These are phyloP conservation scores for Silene conica DNA, from an alignment of 148 eudicot species.

Conservation along the genomic window DNA sequence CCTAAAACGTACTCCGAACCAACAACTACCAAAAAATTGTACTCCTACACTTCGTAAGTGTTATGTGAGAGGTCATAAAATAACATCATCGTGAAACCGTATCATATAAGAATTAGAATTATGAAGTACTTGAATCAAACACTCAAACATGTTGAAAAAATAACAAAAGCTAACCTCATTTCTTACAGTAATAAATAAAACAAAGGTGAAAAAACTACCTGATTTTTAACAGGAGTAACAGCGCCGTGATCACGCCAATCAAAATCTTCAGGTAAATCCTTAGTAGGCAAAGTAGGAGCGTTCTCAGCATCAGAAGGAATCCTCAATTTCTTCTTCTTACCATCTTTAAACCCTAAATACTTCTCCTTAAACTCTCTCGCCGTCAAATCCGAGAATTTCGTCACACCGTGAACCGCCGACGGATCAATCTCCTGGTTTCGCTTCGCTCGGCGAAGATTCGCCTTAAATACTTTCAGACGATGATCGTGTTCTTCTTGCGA, in stretches of 20 bases:
- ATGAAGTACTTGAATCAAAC: too few species aligned
- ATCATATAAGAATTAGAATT: not conserved
- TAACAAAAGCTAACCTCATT: not conserved
- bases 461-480: slow-evolving; percentile 56
- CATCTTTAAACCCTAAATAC: slow-evolving; percentile 45
- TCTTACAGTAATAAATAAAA: not conserved
- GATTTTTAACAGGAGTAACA: slow-evolving; percentile 69
- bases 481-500: slow-evolving; percentile 62
- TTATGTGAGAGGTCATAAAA: too few species aligned
- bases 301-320: slow-evolving; percentile 59
- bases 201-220: slow-evolving; percentile 30
- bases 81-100: too few species aligned
- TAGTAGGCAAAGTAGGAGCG: slow-evolving; percentile 74
- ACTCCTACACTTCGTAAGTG: too few species aligned
- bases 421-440: slow-evolving; percentile 78
- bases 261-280: slow-evolving; percentile 54
- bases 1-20: too few species aligned
- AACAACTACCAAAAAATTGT: too few species aligned
- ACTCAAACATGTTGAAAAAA: not conserved
- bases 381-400: slow-evolving; percentile 80
- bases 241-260: slow-evolving; percentile 91
- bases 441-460: slow-evolving; percentile 69
- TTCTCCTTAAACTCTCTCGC: slow-evolving; percentile 54
- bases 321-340: slow-evolving; percentile 30
- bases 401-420: slow-evolving; percentile 73